phyloP scores from a whole-genome alignment of 2,329 filamentous ascomycete genomes.

The Basipetospora sp. region DNA sequence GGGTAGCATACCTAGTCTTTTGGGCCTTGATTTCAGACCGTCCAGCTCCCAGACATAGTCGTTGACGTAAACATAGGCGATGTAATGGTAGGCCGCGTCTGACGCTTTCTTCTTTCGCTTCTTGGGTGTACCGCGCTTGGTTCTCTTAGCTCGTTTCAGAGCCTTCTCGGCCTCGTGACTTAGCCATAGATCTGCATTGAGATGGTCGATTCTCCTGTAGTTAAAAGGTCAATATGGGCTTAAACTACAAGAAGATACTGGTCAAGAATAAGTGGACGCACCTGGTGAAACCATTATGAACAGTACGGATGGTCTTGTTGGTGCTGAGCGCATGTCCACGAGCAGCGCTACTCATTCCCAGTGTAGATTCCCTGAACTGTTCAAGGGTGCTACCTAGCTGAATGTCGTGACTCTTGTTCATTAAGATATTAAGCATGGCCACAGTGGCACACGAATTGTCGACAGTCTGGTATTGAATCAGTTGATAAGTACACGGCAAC shows the following conservation, averaged over 20 bases:
- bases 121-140: constrained; percentile 18
- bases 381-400: constrained; percentile 55
- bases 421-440: constrained; percentile 81
- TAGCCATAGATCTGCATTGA: constrained; percentile 54
- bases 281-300: constrained; percentile 74
- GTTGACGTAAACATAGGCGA: constrained; percentile 69
- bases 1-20: constrained; percentile 28
- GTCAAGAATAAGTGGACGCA: too few species aligned
- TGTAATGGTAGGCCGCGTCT: constrained; percentile 69
- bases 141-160: constrained; percentile 17
- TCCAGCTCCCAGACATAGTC: constrained; percentile 77
- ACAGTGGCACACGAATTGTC: constrained; percentile 84
- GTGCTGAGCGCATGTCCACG: constrained; percentile 62
- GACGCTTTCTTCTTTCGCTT: constrained; percentile 29
- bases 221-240: neutral
- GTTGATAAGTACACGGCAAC: constrained; percentile 5
- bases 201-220: constrained; percentile 53
- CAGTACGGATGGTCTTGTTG: constrained; percentile 60
- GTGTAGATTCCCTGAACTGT: constrained; percentile 60
- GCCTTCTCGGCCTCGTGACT: constrained; percentile 34
- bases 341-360: constrained; percentile 51
- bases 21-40: constrained; percentile 60
- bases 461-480: constrained; percentile 42
- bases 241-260: neutral
- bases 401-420: constrained; percentile 58